phyloP scores from a whole-genome alignment of 2,329 filamentous ascomycete species.

The Colletotrichum filicis region DNA sequence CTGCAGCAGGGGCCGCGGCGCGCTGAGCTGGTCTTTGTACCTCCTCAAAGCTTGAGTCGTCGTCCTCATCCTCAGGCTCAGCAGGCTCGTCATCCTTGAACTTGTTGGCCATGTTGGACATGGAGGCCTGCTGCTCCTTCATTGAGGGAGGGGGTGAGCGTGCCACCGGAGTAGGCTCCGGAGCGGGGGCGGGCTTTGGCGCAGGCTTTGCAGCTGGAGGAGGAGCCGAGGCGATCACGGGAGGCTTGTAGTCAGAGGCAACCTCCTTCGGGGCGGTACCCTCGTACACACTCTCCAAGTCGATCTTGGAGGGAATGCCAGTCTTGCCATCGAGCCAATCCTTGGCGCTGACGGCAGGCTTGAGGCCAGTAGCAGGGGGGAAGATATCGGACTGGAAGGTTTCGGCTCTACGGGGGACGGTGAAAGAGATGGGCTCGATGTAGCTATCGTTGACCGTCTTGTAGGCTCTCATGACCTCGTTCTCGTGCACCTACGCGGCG shows the following conservation, averaged over 20 bases:
- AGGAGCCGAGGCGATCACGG: conserved; percentile 55
- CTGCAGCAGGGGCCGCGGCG: conserved; percentile 46
- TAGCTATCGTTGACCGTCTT: conserved; percentile 96
- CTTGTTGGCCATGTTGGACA: conserved; percentile 85
- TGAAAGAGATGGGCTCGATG: conserved; percentile 97
- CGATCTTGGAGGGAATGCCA: conserved; percentile 88
- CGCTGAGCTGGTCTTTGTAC: conserved; percentile 80
- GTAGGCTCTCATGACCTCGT: conserved; percentile 94
- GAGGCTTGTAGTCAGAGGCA: conserved; percentile 73
- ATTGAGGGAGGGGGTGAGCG: conserved; percentile 72
- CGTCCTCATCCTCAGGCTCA: conserved; percentile 69
- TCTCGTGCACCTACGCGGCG: conserved; percentile 79
- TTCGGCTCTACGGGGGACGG: conserved; percentile 91
- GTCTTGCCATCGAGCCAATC: conserved; percentile 93
- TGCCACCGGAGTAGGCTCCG: conserved; percentile 53
- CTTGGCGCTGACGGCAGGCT: conserved; percentile 80
- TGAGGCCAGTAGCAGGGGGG: conserved; percentile 83
- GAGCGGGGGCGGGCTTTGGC: conserved; percentile 64
- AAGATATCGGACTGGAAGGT: conserved; percentile 98
- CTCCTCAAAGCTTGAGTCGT: conserved; percentile 88
- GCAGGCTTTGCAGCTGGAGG: conserved; percentile 57
- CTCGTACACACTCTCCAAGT: conserved; percentile 91
- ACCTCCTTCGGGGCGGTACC: conserved; percentile 84
- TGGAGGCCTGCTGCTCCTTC: conserved; percentile 87
- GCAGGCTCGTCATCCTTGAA: conserved; percentile 80